phyloP scores from a whole-genome alignment of 768 basidiomycete species.

The Royoungia palumana region DNA sequence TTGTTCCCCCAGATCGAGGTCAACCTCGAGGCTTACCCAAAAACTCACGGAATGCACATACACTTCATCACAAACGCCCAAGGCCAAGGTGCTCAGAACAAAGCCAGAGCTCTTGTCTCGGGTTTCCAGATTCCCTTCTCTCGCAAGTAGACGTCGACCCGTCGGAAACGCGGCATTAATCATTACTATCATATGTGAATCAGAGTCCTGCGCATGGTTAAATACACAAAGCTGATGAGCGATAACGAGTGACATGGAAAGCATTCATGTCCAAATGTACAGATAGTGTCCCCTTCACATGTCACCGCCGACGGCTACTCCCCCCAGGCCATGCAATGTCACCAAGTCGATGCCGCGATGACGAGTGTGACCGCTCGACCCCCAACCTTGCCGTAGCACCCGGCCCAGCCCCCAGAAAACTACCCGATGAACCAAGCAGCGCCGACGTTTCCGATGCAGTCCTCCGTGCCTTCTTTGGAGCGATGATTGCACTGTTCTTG shows the following conservation, averaged over 20 bases:
- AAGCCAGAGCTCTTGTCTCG: slow-evolving; percentile 80
- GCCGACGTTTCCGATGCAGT: slow-evolving; percentile 67
- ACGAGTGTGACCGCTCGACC: slow-evolving; percentile 35
- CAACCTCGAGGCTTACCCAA: slow-evolving; percentile 87
- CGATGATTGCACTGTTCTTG: slow-evolving; percentile 41
- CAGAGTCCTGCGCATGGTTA: slow-evolving; percentile 26
- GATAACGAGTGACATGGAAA: slow-evolving; percentile 19
- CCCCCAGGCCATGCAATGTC: slow-evolving; percentile 57
- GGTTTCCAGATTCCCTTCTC: slow-evolving; percentile 91
- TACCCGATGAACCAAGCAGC: slow-evolving; percentile 22
- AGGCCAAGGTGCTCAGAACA: slow-evolving; percentile 88
- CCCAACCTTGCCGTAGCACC: slow-evolving; percentile 28
- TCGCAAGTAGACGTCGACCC: slow-evolving; percentile 32
- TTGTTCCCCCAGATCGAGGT: slow-evolving; percentile 97
- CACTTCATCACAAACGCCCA: slow-evolving; percentile 88
- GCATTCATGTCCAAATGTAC: slow-evolving; percentile 8
- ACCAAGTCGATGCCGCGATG: slow-evolving; percentile 52
- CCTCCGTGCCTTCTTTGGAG: slow-evolving; percentile 63
- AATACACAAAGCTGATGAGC: slow-evolving; percentile 14
- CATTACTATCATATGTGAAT: slow-evolving; percentile 31
- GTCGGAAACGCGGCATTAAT: slow-evolving; percentile 13
- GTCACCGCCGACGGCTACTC: slow-evolving; percentile 21
- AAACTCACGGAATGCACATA: slow-evolving; percentile 86
- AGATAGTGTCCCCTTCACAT: not conserved
- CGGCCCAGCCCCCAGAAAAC: slow-evolving; percentile 13